phyloP scores from a whole-genome alignment of 2,329 filamentous ascomycete species.

The Neodidymelliopsis sp. region DNA sequence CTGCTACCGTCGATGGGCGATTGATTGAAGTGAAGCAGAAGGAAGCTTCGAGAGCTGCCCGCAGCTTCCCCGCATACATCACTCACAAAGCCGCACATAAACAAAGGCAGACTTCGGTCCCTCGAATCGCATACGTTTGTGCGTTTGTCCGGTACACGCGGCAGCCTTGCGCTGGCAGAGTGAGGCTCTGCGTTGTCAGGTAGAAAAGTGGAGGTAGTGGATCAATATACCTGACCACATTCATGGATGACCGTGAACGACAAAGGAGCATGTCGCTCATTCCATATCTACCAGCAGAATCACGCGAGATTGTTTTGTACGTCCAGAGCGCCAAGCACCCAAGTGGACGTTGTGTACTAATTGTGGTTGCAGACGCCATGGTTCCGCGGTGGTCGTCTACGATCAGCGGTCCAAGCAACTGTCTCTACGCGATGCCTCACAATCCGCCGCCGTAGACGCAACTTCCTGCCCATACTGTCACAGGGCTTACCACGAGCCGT shows the following conservation, averaged over 20 bases:
- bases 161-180: constrained; percentile 15
- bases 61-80: constrained; percentile 35
- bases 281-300: constrained; percentile 76
- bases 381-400: constrained; percentile 89
- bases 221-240: constrained; percentile 5
- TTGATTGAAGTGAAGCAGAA: constrained; percentile 21
- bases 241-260: constrained; percentile 44
- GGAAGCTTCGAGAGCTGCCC: constrained; percentile 12
- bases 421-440: constrained; percentile 73
- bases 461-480: constrained; percentile 91
- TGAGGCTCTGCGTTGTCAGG: constrained; percentile 12
- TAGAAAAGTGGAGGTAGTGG: constrained; percentile 16
- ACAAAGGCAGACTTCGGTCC: neutral
- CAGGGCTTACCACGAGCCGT: constrained; percentile 67
- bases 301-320: constrained; percentile 81
- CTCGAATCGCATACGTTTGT: constrained; percentile 10
- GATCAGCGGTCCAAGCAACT: constrained; percentile 86
- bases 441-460: constrained; percentile 61
- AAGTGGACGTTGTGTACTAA: constrained; percentile 19
- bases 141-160: neutral
- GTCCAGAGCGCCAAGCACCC: constrained; percentile 44
- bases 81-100: constrained; percentile 3
- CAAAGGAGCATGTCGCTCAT: constrained; percentile 70
- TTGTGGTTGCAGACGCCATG: constrained; percentile 73
- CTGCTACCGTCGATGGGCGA: constrained; percentile 22